Percentiles rank a stretch among this genome's conserved stretches.
These are phyloP conservation scores for Fraxinus americana DNA, from an alignment of 257 asterid genomes.

Conservation along the genomic window DNA sequence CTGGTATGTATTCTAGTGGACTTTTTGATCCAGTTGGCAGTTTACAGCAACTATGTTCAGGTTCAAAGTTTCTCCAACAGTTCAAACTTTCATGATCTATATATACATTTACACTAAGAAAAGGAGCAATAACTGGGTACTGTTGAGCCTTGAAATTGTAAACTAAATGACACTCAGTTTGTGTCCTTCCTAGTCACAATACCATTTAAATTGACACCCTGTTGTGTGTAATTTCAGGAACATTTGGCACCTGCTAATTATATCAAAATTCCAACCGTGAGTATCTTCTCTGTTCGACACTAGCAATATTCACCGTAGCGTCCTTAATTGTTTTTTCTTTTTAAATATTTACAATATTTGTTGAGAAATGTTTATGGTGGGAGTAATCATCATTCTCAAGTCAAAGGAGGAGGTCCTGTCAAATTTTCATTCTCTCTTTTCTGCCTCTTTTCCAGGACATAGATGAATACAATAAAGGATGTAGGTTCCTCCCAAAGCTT, in stretches of 20 bases:
- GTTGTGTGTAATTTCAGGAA: slow-evolving; percentile 59
- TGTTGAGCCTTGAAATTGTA: not conserved
- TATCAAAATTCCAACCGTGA: slow-evolving; percentile 86
- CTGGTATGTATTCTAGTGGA: slow-evolving; percentile 65
- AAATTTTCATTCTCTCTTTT: not conserved
- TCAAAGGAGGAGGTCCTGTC: not conserved
- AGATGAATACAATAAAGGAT: slow-evolving; percentile 55
- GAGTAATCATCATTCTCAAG: not conserved
- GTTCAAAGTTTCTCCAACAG: slow-evolving; percentile 37
- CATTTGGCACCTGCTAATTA: slow-evolving; percentile 81
- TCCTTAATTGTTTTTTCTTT: not conserved
- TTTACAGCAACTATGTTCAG: slow-evolving; percentile 78
- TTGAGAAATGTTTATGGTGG: not conserved
- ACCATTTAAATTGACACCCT: slow-evolving; percentile 26
- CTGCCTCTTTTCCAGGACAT: slow-evolving; percentile 55
- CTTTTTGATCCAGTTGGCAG: slow-evolving; percentile 51
- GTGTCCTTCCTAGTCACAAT: not conserved
- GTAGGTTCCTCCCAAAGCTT: slow-evolving; percentile 78
- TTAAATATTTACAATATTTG: not conserved
- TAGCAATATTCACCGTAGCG: not conserved
- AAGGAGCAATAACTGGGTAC: not conserved
- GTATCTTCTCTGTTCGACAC: slow-evolving; percentile 37
- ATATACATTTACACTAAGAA: not conserved
- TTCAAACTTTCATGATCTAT: not conserved
- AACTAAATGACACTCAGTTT: not conserved